Evolutionary conservation across 192 early-diverging fungal species (phyloP).

Genomic region (Mortierella antarctica): DNA sequence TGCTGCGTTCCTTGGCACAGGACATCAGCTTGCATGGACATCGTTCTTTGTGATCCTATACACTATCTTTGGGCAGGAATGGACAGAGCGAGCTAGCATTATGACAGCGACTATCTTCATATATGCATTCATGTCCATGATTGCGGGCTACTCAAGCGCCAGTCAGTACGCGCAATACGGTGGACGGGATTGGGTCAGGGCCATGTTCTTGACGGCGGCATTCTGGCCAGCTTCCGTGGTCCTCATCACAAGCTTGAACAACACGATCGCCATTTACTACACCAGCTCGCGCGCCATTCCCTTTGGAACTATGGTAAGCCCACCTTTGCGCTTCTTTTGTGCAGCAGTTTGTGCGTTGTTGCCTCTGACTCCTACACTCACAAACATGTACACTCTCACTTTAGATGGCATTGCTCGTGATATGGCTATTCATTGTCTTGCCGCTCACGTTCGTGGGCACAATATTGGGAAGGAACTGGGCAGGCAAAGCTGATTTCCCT

Average conservation of each 20-base stretch:
- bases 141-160: constrained; percentile 75
- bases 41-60: constrained; percentile 66
- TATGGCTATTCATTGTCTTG: constrained; percentile 79
- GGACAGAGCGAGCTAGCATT: constrained; percentile 77
- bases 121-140: constrained; percentile 77
- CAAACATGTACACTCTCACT: background rate
- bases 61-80: constrained; percentile 66
- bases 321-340: background rate
- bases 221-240: constrained; percentile 75
- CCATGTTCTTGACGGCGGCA: constrained; percentile 71
- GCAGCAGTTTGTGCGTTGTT: background rate
- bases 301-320: constrained; percentile 74
- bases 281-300: constrained; percentile 82
- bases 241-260: constrained; percentile 67
- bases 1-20: constrained; percentile 77
- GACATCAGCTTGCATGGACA: constrained; percentile 64
- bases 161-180: constrained; percentile 76
- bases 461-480: constrained; percentile 75
- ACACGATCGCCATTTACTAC: constrained; percentile 79
- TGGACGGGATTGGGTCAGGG: constrained; percentile 74
- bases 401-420: constrained; percentile 72
- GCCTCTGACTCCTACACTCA: background rate
- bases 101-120: constrained; percentile 82
- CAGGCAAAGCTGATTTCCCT: constrained; percentile 71
- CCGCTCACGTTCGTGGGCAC: constrained; percentile 78